These are phyloP conservation scores for Amauroascus verrucosus DNA, from an alignment of 2,329 filamentous ascomycete species.

Conservation along the genomic window DNA sequence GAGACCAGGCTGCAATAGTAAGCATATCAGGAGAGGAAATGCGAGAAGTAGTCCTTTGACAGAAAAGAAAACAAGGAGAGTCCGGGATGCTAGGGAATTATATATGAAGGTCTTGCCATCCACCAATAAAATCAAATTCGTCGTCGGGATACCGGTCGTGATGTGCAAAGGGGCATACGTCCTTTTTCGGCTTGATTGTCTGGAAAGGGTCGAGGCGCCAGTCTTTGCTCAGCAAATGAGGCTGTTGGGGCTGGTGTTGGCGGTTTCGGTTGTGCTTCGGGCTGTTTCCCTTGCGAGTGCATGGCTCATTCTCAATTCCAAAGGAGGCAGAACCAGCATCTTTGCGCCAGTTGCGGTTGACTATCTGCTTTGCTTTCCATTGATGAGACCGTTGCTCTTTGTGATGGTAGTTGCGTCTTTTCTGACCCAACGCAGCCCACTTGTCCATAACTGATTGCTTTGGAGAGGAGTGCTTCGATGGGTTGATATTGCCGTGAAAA, in stretches of 20 bases:
- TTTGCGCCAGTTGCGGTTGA: constrained; percentile 34
- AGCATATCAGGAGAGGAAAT: constrained; percentile 8
- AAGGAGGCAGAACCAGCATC: constrained; percentile 32
- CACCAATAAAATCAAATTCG: constrained; percentile 81
- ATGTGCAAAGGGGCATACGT: constrained; percentile 26
- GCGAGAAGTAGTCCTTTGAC: constrained; percentile 3
- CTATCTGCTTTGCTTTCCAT: constrained; percentile 36
- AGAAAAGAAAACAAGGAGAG: constrained; percentile 17
- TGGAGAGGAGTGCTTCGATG: constrained; percentile 52
- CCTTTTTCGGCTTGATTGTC: constrained; percentile 23
- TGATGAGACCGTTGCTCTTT: constrained; percentile 45
- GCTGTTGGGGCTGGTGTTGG: constrained; percentile 25
- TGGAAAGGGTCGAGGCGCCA: constrained; percentile 37
- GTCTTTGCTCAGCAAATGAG: constrained; percentile 35
- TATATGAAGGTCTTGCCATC: constrained; percentile 64
- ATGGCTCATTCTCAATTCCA: constrained; percentile 27
- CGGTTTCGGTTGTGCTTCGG: constrained; percentile 4
- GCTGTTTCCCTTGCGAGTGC: constrained; percentile 24
- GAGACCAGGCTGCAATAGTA: constrained; percentile 11
- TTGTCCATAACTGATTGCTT: constrained; percentile 52
- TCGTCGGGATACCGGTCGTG: constrained; percentile 41
- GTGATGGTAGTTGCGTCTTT: constrained; percentile 57
- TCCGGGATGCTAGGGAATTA: constrained; percentile 34
- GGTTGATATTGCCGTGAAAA: constrained; percentile 1
- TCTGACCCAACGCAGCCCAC: constrained; percentile 80